Conservation (phyloP, 1,284 basidiomycete genomes). For the Cutaneotrichosporon sp. region DNA sequence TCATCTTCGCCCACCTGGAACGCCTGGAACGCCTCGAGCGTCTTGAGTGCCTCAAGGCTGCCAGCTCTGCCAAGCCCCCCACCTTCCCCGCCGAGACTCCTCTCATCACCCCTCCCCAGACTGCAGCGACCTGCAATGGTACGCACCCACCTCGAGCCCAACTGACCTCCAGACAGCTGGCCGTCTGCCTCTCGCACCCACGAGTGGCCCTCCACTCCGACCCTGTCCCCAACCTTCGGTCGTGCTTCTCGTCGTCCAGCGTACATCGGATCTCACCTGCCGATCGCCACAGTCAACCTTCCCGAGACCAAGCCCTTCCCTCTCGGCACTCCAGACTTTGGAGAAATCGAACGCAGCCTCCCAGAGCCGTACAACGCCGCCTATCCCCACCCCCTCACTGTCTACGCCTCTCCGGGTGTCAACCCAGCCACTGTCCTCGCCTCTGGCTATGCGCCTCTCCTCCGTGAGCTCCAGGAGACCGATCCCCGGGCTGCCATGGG, state of each 20-base stretch:
- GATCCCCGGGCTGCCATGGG: slow-evolving; percentile 33
- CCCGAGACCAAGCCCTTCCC: slow-evolving; percentile 36
- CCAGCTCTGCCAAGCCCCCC: background rate
- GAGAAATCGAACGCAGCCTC: slow-evolving; percentile 26
- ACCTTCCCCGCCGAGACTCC: background rate
- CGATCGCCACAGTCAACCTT: slow-evolving; percentile 12
- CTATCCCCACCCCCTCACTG: slow-evolving; percentile 48
- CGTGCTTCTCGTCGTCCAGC: slow-evolving; percentile 4
- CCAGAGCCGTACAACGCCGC: slow-evolving; percentile 44
- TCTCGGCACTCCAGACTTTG: slow-evolving; percentile 27
- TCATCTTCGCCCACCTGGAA: background rate
- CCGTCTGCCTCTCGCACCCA: background rate
- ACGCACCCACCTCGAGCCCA: background rate
- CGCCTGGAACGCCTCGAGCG: background rate
- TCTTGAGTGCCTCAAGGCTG: background rate
- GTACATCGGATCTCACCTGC: slow-evolving; percentile 14
- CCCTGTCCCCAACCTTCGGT: background rate
- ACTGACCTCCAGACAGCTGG: background rate
- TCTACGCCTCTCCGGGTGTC: slow-evolving; percentile 45
- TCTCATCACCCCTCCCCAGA: background rate
- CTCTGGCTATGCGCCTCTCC: slow-evolving; percentile 33
- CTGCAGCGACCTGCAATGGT: background rate
- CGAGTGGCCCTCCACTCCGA: background rate
- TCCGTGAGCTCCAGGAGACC: slow-evolving; percentile 26
- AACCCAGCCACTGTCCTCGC: slow-evolving; percentile 32